Base-by-base conservation (phyloP, 2,329 filamentous ascomycete species). In the Monosporascus cannonballus region DNA sequence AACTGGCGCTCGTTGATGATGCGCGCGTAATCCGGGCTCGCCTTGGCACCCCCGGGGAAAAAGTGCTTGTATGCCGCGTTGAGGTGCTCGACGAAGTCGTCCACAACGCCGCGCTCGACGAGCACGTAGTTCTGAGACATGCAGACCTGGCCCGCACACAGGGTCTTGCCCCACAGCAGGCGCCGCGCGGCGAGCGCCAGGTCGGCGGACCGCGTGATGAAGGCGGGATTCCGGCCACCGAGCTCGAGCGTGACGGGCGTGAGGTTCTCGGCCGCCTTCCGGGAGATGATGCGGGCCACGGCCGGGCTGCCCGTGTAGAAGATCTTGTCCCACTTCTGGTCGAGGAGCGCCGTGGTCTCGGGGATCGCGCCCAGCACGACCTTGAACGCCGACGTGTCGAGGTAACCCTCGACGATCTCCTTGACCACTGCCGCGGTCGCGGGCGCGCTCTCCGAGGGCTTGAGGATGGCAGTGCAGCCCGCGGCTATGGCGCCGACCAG, bases 311-410 rank as follows among this genome's bases (percentile, higher is more conserved):
- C 94, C 1, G 94, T 99, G 75, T 96, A 99, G 76, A 94, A 92
- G 65, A 99, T 95, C 80, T 96, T 97, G 74, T 95, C 92, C 87
- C 92, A 99, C 70, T 93, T 93, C 74, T 91, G 83, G 53, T 93
- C 84, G 36, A 99, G 80, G 45, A 97, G 74, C 14, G 84, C 85
- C 46, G 88, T 90, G 4, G 88, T 91, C 76, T 96, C 90, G 4
- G 86, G 78, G 20, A 96, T 73, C 27, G 76, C 85, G 55, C 94
- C 94, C 68, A 96, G 94, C 60, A 96, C 77, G 54, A 90, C 81
- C 37, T 77, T 74, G 71, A 90, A 96, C 61, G 85, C 86, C 17
- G 83, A 81, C 2, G 84, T 81, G 67, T 97, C 94, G 50, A 99
- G 84, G 39, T 81, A 80, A 41, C 83, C 78, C 65, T 87, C 81